These are phyloP conservation scores for Pinus taeda DNA, from an alignment of 75 land plant species.

Conservation along the genomic window DNA sequence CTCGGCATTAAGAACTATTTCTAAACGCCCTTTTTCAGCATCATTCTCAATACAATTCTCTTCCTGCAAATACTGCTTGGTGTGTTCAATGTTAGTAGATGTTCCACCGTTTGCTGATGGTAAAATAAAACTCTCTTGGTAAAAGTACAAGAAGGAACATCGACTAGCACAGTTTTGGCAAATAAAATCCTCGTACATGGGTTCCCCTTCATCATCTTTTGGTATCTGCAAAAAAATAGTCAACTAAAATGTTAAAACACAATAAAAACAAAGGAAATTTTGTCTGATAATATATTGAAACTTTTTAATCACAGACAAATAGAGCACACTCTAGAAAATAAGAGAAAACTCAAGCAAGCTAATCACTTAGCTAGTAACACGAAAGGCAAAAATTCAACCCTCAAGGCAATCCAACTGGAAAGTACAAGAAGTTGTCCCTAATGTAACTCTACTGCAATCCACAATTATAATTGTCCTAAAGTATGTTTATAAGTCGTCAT, in stretches of 20 bases:
- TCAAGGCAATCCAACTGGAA: neutral
- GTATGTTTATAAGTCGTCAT: neutral
- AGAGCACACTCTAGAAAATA: neutral
- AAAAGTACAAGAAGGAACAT: conserved; percentile 65
- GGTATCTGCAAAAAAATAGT: conserved; percentile 65
- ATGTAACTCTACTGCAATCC: neutral
- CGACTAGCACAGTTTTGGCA: conserved; percentile 66
- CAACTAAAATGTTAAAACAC: neutral
- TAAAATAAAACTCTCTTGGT: conserved; percentile 24
- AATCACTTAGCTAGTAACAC: neutral
- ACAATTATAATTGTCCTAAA: neutral
- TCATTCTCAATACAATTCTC: conserved; percentile 4
- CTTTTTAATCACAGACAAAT: neutral
- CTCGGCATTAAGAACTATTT: neutral
- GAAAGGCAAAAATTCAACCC: neutral
- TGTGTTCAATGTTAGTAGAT: neutral
- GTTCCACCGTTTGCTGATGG: neutral
- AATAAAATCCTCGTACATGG: conserved; percentile 83
- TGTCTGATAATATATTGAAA: neutral
- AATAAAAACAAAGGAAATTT: neutral
- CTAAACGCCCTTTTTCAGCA: neutral
- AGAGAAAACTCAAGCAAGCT: neutral
- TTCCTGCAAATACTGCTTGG: neutral
- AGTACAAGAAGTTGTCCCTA: neutral
- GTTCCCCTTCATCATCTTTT: conserved; percentile 96